Conservation (phyloP, 2,329 filamentous ascomycete genomes). For the Trichoderma afroharzianum region DNA sequence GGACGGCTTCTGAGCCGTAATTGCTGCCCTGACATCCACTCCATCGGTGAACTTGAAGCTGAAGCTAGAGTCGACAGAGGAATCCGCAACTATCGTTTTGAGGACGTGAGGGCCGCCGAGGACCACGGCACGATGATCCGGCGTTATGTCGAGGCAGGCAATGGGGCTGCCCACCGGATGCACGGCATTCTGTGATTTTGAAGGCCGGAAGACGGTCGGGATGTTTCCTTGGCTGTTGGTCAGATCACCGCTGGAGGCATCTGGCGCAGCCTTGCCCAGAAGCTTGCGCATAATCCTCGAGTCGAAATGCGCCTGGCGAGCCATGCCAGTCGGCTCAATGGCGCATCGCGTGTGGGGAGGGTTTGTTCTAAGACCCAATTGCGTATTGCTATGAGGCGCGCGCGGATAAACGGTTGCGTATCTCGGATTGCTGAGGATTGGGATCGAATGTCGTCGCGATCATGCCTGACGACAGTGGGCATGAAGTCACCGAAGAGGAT, state of each 20-base stretch:
- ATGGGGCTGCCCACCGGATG: conserved; percentile 53
- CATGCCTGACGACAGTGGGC: not conserved
- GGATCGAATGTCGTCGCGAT: not conserved
- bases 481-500: conserved; percentile 6
- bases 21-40: conserved; percentile 55
- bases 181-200: conserved; percentile 53
- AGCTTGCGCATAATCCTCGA: conserved; percentile 59
- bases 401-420: not conserved
- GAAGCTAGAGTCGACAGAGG: conserved; percentile 30
- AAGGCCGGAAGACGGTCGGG: conserved; percentile 45
- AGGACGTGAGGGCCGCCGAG: conserved; percentile 58
- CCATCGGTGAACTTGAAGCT: conserved; percentile 50
- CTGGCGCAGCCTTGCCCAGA: conserved; percentile 50
- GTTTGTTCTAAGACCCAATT: not conserved
- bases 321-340: conserved; percentile 27
- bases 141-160: conserved; percentile 54
- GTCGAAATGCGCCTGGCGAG: conserved; percentile 33
- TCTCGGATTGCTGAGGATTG: not conserved
- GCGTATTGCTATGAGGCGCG: not conserved
- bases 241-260: conserved; percentile 45
- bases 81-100: conserved; percentile 57
- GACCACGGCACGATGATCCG: conserved; percentile 53
- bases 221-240: conserved; percentile 41
- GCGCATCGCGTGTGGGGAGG: conserved; percentile 4
- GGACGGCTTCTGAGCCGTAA: conserved; percentile 47